Evolutionary conservation across 1,284 basidiomycete genomes (phyloP).

Genomic region (Cryptococcus sp.): DNA sequence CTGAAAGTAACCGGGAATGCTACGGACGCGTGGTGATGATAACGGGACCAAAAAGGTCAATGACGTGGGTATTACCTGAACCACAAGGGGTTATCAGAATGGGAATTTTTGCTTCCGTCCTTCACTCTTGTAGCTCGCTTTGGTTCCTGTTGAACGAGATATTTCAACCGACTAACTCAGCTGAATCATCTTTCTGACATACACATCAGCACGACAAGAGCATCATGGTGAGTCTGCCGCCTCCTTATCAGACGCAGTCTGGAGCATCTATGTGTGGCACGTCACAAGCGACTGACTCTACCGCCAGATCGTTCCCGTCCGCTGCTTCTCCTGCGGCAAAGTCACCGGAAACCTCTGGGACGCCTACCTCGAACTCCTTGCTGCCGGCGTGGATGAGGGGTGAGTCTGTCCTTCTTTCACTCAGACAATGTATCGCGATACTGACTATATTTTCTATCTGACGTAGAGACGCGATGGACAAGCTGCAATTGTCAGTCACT

Average conservation of each 20-base stretch:
- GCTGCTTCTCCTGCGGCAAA: slow-evolving; percentile 83
- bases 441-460: slow-evolving; percentile 1
- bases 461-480: slow-evolving; percentile 82
- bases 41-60: not conserved
- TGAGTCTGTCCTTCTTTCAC: slow-evolving; percentile 54
- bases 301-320: slow-evolving; percentile 53
- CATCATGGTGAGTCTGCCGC: slow-evolving; percentile 4
- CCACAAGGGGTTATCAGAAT: no score
- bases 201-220: no score
- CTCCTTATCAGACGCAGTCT: no score
- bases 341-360: slow-evolving; percentile 93
- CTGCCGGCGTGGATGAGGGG: slow-evolving; percentile 81
- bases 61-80: slow-evolving; percentile 7
- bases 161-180: not conserved
- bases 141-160: not conserved
- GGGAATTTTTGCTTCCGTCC: no score
- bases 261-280: no score
- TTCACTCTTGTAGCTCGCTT: no score
- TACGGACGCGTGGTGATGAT: slow-evolving; percentile 1
- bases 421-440: not conserved
- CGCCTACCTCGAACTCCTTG: slow-evolving; percentile 74
- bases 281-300: no score
- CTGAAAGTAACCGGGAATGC: no score
- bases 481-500: slow-evolving; percentile 68
- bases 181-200: no score